Base-by-base conservation (phyloP, 306 rosid genomes). In the Betula pendula region DNA sequence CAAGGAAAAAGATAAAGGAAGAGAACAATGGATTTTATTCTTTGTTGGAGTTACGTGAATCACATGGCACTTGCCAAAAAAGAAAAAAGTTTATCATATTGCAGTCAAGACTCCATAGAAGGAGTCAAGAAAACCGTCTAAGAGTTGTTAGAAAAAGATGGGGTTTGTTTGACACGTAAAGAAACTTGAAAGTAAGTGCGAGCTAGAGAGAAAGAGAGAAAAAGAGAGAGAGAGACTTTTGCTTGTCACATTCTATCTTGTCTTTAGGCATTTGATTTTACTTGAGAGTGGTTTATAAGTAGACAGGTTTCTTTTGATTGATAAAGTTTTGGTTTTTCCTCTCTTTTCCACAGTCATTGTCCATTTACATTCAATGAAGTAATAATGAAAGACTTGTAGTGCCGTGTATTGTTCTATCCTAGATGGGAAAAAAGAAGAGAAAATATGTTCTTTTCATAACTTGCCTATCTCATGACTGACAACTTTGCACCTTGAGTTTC, bases 81-180 rank as follows among this genome's bases (percentile, higher is more conserved):
- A 56, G 29, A 24, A 56, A 10, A 4, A 0, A 8, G 42, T 38
- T 7, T 11, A 24, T 13, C 20, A 19, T 16, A 4, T 59, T 4
- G 40, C n/a, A 12, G 68, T 60, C 68, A 60, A 25, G 13, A 17
- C 47, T 19, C 48, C 33, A 65, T 38, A 8, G 44, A 35, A 9
- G 27, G 2, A 65, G 70, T 65, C 70, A 35, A 65, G 27, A 65
- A 65, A 33, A 65, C 48, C 70, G 70, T 65, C 70, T 38, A 65
- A 14, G 47, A 65, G 70, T 65, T 25, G 70, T 65, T 65, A 33
- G 47, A 65, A 38, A 35, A 43, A 22, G 17, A 9, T 14, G 16
- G 63, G 70, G 70, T 9, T 17, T n/a, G 70, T 65, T 65, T 38
- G 70, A 65, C 70, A 38, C 48, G 70, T n/a, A 33, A 65, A 19